Conservation (phyloP, 352 stramenopile genomes). For the Pythium sp. region DNA sequence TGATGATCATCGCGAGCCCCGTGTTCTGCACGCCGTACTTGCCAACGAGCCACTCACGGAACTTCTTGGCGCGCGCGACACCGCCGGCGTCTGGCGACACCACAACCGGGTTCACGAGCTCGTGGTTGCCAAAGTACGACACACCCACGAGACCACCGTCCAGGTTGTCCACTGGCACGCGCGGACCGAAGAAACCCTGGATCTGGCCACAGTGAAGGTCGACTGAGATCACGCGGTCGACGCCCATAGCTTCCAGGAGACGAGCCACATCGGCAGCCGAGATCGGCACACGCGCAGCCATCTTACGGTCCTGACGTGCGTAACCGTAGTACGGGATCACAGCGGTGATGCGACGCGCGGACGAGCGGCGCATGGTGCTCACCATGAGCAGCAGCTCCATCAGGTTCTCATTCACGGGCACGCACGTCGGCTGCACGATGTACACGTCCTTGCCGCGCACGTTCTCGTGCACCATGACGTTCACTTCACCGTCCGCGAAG, state of each 20-base stretch:
- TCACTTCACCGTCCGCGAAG: constrained; percentile 99
- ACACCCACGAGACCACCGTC: constrained; percentile 94
- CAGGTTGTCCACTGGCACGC: constrained; percentile 99
- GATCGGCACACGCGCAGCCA: constrained; percentile 97
- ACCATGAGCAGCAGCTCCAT: constrained; percentile 99
- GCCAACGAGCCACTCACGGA: constrained; percentile 97
- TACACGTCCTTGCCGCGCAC: constrained; percentile 99
- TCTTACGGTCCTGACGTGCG: constrained; percentile 90
- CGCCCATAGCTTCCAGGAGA: constrained; percentile 84
- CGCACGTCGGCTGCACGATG: constrained; percentile 99
- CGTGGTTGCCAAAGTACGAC: constrained; percentile 94
- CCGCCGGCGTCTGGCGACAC: constrained; percentile 99
- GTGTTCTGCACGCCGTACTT: constrained; percentile 98
- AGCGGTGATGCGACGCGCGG: constrained; percentile 97
- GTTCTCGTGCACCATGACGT: constrained; percentile 99
- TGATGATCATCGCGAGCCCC: constrained; percentile 99
- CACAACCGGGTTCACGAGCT: constrained; percentile 99
- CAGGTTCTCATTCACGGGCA: constrained; percentile 99
- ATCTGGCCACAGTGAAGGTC: constrained; percentile 89
- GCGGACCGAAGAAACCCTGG: constrained; percentile 98
- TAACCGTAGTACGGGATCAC: constrained; percentile 97
- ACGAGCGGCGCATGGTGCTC: constrained; percentile 96
- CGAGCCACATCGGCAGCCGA: constrained; percentile 89
- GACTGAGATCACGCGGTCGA: constrained; percentile 86
- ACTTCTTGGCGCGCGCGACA: constrained; percentile 99